These are phyloP conservation scores for Xanthoconium separans DNA, from an alignment of 1,284 basidiomycete genomes.

Conservation along the genomic window DNA sequence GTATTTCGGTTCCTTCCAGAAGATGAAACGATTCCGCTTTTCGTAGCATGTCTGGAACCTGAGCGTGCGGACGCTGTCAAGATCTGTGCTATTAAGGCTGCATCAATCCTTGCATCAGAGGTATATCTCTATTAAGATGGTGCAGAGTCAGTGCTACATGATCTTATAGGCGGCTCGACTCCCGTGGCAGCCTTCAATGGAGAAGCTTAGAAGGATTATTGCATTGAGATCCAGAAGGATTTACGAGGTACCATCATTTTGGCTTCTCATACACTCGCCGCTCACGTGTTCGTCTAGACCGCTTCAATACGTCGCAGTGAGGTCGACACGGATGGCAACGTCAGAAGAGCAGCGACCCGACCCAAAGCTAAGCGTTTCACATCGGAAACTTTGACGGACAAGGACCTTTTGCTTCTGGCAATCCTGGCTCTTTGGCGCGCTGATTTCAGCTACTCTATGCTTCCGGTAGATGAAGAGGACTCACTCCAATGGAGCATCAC, in stretches of 20 bases:
- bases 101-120: conserved; percentile 32
- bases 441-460: conserved; percentile 50
- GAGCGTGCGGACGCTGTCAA: conserved; percentile 80
- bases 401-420: conserved; percentile 64
- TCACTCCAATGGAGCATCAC: conserved; percentile 47
- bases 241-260: conserved; percentile 45
- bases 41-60: conserved; percentile 65
- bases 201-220: conserved; percentile 44
- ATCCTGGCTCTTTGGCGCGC: conserved; percentile 68
- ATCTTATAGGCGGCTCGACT: conserved; percentile 48
- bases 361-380: conserved; percentile 60
- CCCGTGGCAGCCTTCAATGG: conserved; percentile 56
- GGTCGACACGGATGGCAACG: conserved; percentile 52
- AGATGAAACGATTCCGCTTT: conserved; percentile 59
- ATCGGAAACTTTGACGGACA: conserved; percentile 59
- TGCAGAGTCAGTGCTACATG: conserved; percentile 6
- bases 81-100: conserved; percentile 71
- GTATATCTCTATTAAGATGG: conserved; percentile 20
- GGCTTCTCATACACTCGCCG: conserved; percentile 6
- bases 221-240: conserved; percentile 53
- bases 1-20: conserved; percentile 69
- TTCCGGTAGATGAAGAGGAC: conserved; percentile 31
- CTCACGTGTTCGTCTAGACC: conserved; percentile 36
- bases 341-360: conserved; percentile 51
- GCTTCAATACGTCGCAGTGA: conserved; percentile 52